Base-by-base conservation (phyloP, 2,329 filamentous ascomycete genomes). In the Xylariaceae sp. region DNA sequence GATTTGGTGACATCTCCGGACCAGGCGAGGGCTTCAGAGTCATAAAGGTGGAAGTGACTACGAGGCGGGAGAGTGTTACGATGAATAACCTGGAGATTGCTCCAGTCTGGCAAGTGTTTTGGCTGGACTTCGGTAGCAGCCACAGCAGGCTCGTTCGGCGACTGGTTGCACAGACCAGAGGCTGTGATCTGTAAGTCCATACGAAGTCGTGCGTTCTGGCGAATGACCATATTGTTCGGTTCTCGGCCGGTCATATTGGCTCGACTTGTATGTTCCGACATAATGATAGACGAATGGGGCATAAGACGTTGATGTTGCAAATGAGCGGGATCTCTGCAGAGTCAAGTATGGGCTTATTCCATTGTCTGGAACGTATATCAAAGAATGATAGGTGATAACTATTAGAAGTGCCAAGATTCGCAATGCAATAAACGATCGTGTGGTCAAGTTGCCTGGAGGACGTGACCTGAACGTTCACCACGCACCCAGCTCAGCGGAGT, bases 31-130 rank as follows among this genome's bases (percentile, higher is more conserved):
- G 68, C 59, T 50, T 77, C 73, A 12, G 62, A 71, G 35, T 71
- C 59, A 58, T 79, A 83, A 22, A 78, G 66, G 60, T 76, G 75
- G 60, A 83, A 85, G 56, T 78, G 71, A 43, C 78, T 75, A 48
- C 82, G 74, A 5, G 80, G 76, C 9, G 77, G 69, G 6, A 85
- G 69, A 1, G 78, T 81, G 56, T 82, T 82, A 55, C 75, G 76
- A 61, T 84, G 82, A 14, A 85, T 70, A 30, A 85, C 70, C 4
- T 72, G 61, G 49, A 83, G 71, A 57, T 85, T 85, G 62, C 74
- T 80, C 80, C 81, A 85, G 61, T 85, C 81, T 1, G 80, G 80
- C 5, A 65, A 43, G 9, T 58, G 49, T 9, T 62, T 52, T 2
- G 70, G 70, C 32, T 65, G 52, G 39, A 65, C 49, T 22, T 60